phyloP scores from a whole-genome alignment of 2,329 filamentous ascomycete species.

The Claviceps lovelessii region DNA sequence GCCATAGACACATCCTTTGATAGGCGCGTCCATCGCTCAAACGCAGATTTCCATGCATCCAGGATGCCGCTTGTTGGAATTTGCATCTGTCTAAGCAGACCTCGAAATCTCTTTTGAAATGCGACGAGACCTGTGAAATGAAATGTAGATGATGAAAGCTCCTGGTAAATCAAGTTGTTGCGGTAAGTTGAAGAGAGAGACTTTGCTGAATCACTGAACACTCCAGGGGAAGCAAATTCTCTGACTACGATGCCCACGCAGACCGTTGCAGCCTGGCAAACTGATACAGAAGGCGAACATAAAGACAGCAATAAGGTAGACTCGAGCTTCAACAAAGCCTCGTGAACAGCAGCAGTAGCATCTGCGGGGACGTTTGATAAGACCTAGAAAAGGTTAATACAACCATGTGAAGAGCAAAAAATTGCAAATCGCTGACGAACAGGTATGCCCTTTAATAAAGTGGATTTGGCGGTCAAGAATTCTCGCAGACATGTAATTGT shows the following conservation, averaged over 20 bases:
- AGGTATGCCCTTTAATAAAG: conserved; percentile 35
- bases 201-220: conserved; percentile 34
- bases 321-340: conserved; percentile 42
- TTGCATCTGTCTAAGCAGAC: conserved; percentile 44
- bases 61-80: conserved; percentile 53
- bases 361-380: conserved; percentile 39
- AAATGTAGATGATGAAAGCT: conserved; percentile 49
- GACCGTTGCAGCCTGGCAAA: conserved; percentile 48
- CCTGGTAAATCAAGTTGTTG: conserved; percentile 45
- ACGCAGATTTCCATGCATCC: conserved; percentile 51
- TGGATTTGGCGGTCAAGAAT: conserved; percentile 41
- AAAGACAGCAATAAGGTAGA: conserved; percentile 48
- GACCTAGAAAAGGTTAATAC: conserved; percentile 26
- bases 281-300: conserved; percentile 51
- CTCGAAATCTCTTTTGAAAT: conserved; percentile 52
- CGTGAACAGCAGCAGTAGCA: conserved; percentile 34
- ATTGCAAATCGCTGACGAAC: conserved; percentile 19
- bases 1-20: conserved; percentile 48
- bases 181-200: conserved; percentile 38
- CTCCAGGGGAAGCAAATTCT: conserved; percentile 40
- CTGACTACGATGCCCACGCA: conserved; percentile 49
- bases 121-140: conserved; percentile 54
- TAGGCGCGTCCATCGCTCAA: conserved; percentile 49
- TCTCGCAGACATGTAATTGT: conserved; percentile 35
- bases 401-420: neutral